Conservation (phyloP, 1,284 basidiomycete species). For the Papiliotrema fonsecae region DNA sequence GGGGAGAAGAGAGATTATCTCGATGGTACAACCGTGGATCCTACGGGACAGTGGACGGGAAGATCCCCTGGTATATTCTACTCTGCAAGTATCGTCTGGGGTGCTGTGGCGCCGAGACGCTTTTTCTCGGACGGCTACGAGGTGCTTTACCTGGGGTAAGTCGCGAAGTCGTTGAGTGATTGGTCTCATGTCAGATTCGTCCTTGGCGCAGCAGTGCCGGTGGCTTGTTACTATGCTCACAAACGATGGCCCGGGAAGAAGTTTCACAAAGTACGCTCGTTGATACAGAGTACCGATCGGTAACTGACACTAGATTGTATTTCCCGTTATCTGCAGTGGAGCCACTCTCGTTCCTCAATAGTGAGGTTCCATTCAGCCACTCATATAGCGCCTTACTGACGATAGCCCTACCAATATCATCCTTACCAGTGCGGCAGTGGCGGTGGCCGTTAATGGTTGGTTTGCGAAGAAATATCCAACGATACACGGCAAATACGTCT, state of each 20-base stretch:
- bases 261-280: slow-evolving; percentile 38
- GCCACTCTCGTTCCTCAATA: slow-evolving; percentile 47
- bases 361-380: slow-evolving; percentile 24
- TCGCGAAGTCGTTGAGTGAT: not conserved
- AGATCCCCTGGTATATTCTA: slow-evolving; percentile 45
- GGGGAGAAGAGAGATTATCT: slow-evolving; percentile 41
- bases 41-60: slow-evolving; percentile 50
- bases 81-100: slow-evolving; percentile 49
- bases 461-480: slow-evolving; percentile 39
- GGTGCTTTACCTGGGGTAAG: slow-evolving; percentile 44
- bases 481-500: slow-evolving; percentile 37
- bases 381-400: not conserved
- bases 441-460: slow-evolving; percentile 46
- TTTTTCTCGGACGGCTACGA: slow-evolving; percentile 52
- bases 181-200: slow-evolving; percentile 32
- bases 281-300: not conserved
- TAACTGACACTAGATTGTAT: slow-evolving; percentile 42
- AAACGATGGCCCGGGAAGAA: slow-evolving; percentile 42
- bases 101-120: slow-evolving; percentile 48
- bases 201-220: slow-evolving; percentile 47
- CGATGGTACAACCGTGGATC: slow-evolving; percentile 47
- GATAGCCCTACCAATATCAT: slow-evolving; percentile 52
- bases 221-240: slow-evolving; percentile 49
- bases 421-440: slow-evolving; percentile 47
- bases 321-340: slow-evolving; percentile 52